Evolutionary conservation across 2,329 filamentous ascomycete genomes (phyloP).

Genomic region (Cytospora schulzeri): DNA sequence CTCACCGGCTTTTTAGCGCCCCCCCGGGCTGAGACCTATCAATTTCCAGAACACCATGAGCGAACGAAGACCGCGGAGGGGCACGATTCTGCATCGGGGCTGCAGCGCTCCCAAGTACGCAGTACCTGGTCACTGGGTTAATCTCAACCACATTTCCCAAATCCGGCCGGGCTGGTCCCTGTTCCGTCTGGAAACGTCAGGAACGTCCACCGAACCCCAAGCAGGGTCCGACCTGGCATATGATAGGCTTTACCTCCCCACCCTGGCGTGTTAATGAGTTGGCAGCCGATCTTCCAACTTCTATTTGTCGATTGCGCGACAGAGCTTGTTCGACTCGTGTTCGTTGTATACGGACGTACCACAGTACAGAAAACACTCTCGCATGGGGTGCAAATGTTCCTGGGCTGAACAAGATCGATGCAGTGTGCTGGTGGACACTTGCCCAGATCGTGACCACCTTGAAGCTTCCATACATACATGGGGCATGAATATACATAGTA

Average conservation of each 20-base stretch:
- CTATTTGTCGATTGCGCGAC: not conserved
- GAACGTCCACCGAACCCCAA: not conserved
- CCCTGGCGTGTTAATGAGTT: not conserved
- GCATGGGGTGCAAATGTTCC: not conserved
- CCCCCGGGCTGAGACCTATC: slow-evolving; percentile 35
- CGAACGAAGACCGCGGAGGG: not conserved
- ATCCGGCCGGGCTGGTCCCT: not conserved
- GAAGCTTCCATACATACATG: no score
- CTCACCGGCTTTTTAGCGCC: slow-evolving; percentile 30
- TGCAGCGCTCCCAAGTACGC: not conserved
- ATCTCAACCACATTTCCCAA: not conserved
- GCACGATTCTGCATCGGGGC: not conserved
- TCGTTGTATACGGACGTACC: no score
- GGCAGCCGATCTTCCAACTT: not conserved
- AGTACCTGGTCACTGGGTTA: not conserved
- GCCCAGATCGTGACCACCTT: not conserved
- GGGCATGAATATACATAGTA: no score
- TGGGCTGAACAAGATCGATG: not conserved
- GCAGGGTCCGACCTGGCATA: not conserved
- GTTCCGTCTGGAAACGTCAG: not conserved
- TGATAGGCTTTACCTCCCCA: not conserved
- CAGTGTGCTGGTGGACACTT: not conserved
- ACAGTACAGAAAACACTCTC: not conserved
- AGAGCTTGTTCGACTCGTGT: not conserved
- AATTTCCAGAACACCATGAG: slow-evolving; percentile 26